A percentile compares a stretch with the other conserved stretches of the same genome.
These are phyloP conservation scores for Aspergillus ochraceus DNA, from an alignment of 2,329 filamentous ascomycete genomes.

Conservation along the genomic window DNA sequence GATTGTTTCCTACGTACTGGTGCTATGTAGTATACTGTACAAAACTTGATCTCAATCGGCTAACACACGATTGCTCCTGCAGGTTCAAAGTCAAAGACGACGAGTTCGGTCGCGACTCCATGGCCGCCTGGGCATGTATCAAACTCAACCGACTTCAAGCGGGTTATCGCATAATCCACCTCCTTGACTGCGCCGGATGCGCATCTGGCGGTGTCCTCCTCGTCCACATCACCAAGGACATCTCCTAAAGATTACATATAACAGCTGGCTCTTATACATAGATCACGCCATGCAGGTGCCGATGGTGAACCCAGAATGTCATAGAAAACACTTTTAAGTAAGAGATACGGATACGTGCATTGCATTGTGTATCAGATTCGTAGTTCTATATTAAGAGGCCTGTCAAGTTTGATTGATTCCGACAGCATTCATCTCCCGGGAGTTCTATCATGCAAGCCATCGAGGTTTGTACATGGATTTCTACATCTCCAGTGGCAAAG, in stretches of 20 bases:
- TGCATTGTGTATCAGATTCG: background rate
- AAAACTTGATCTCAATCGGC: background rate
- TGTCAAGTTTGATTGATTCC: background rate
- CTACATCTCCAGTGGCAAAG: background rate
- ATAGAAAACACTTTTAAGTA: background rate
- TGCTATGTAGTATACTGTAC: too few relatives aligned
- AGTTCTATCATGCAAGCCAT: background rate
- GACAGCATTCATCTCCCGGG: background rate
- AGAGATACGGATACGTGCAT: background rate
- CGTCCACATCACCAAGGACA: conserved; percentile 67
- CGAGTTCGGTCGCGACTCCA: conserved; percentile 72
- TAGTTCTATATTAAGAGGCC: background rate
- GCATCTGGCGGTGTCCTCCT: conserved; percentile 69
- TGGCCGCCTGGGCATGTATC: conserved; percentile 87
- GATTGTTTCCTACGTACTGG: background rate
- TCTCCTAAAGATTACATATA: conserved; percentile 5
- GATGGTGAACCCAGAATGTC: background rate
- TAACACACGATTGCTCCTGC: background rate
- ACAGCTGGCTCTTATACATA: background rate
- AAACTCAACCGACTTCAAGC: conserved; percentile 75
- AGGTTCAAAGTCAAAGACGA: conserved; percentile 83
- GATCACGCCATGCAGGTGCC: background rate
- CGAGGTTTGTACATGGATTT: background rate
- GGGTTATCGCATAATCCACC: conserved; percentile 75
- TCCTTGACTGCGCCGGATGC: conserved; percentile 69